A percentile compares a stretch with the other conserved stretches of the same genome.
These are phyloP conservation scores for Geoglossum cookeanum DNA, from an alignment of 2,329 filamentous ascomycete genomes.

Conservation along the genomic window DNA sequence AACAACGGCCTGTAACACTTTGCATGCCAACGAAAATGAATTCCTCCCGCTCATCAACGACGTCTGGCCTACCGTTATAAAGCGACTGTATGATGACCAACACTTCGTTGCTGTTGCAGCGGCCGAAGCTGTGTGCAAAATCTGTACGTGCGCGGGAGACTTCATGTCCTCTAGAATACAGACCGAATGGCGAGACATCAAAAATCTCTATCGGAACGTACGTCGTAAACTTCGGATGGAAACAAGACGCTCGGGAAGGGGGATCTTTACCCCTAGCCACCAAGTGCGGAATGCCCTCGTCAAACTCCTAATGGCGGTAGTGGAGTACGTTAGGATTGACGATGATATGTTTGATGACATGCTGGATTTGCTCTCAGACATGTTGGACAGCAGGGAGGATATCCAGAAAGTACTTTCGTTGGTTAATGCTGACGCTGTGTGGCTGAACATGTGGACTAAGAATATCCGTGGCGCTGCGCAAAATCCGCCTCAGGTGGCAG, in stretches of 20 bases:
- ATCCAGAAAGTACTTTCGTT: conserved; percentile 36
- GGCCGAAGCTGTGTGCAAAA: conserved; percentile 43
- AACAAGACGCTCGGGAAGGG: conserved; percentile 16
- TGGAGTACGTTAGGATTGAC: conserved; percentile 42
- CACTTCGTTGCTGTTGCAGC: conserved; percentile 51
- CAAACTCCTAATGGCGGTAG: conserved; percentile 38
- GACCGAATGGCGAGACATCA: conserved; percentile 45
- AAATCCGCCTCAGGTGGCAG: conserved; percentile 24
- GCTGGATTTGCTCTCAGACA: conserved; percentile 34
- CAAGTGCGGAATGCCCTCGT: conserved; percentile 47
- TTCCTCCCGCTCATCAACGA: conserved; percentile 82
- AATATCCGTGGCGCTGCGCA: conserved; percentile 3
- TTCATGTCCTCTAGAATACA: conserved; percentile 64
- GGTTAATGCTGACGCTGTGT: conserved; percentile 58
- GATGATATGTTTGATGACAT: conserved; percentile 55
- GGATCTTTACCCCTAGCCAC: conserved; percentile 8
- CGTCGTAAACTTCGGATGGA: conserved; percentile 7
- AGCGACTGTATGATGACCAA: conserved; percentile 47
- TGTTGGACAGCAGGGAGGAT: neutral
- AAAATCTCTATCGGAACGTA: conserved; percentile 14
- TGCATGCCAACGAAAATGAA: conserved; percentile 58
- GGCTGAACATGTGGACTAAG: conserved; percentile 39
- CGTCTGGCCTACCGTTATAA: conserved; percentile 67
- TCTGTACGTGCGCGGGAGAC: conserved; percentile 57
- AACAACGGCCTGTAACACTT: conserved; percentile 47